Base-by-base conservation (phyloP, 208 protist genomes). In the Leishmania braziliensis region DNA sequence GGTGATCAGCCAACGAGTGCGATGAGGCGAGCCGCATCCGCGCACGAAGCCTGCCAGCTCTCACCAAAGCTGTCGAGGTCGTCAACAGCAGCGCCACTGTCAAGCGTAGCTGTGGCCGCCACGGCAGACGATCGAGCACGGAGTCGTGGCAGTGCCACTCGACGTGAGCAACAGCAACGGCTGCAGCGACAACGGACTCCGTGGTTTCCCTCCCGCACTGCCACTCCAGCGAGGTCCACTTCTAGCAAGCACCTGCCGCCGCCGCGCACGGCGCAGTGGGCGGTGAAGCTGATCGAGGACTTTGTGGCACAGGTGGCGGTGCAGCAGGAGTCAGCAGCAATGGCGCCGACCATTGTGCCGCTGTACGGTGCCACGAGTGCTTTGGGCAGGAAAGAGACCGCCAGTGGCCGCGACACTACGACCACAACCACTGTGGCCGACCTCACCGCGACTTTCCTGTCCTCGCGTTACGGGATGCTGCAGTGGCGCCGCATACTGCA, bases 401-500 rank as follows among this genome's bases (percentile, higher is more conserved):
- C 48, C 39, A 18, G 62, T 29, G 18, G 39, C 53, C 53, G 43
- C n/a, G 36, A n/a, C 63, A 33, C 23, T 2, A 60, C 70, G 10
- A 18, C 66, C 9, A 26, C 71, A 23, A 46, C 65, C 36, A 88
- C 89, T 6, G 89, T 92, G 51, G 86, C 89, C 26, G 81, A 83
- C 39, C 69, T 92, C 46, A 88, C 82, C 0, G 83, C 82, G 39
- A 75, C 66, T 33, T 82, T 84, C 39, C 51, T 92, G 43, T 80
- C 72, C 36, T 66, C 82, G 33, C 83, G 89, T 29, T 86, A 89
- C 71, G 89, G 89, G n/a, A 74, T 75, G 46, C 78, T 88, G 74
- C 86, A 84, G 51, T 88, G 86, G 89, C 86, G 87, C 23, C 82
- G 78, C n/a, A 77, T 86, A 23, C 68, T 92, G 69, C 81, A 84